Evolutionary conservation across 257 asterid species (phyloP), one percentile per base, ranked within the genome.

Genomic region (Perilla frutescens): DNA sequence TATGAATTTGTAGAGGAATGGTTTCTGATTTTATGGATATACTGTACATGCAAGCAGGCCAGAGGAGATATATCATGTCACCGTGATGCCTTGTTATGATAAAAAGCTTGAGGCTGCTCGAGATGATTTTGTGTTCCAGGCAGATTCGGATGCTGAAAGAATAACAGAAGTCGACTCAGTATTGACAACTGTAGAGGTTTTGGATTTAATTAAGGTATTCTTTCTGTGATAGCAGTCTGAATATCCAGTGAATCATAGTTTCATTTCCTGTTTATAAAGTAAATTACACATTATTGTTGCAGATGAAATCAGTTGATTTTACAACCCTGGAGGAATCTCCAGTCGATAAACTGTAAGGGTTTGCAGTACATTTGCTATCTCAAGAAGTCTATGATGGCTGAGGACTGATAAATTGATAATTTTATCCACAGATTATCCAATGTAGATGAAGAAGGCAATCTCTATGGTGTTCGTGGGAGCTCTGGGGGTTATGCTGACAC

Each of bases 61-160:
- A 40, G 96, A 89, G 76, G 99, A 95, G 56, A 81, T 95, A 79
- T 90, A 90, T 82, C 99, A 95, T 80, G 99, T 90, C 63, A 89
- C 99, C 3, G 89, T 95, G 82, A 95, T 95, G 99, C 99, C 99
- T 37, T 95, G 99, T 82, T 92, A 95, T 82, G 99, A 95, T 84
- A 95, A 95, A 84, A 95, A 95, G 79, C 98, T 95, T 20, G 98
- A 95, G 85, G 98, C 98, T 79, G 81, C 92, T 75, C 90, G 99
- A 55, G 98, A 95, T 66, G 99, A 95, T 76, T 95, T 95, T 74
- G 85, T 77, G 39, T 90, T 90, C 79, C 88, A 89, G 71, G 84
- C 77, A 40, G 92, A 84, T 71, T 76, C 91, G 44, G 87, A 79
- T 31, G 74, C 91, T 80, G 91, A 86, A 75, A 65, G 66, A 41